Evolutionary conservation across 495 filamentous ascomycete species (phyloP), one percentile per base, ranked within the genome.

Genomic region (Hamigera avellanea): DNA sequence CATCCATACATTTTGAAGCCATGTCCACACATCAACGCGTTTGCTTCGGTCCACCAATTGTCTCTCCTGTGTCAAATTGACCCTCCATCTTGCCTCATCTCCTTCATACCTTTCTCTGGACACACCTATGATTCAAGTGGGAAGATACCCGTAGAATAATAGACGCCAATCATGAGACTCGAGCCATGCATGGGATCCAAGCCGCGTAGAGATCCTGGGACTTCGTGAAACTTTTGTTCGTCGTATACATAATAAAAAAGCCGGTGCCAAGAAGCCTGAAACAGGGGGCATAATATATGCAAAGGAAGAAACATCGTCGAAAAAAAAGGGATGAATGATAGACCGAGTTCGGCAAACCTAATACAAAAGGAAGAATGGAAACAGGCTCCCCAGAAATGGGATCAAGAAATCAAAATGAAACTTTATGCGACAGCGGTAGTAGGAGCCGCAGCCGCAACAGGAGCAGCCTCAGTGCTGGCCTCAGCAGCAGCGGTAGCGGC

Each of bases 341-440:
- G 29, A 37, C 36, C 36, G 41, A 42, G 41, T 30, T 46, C 43
- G 39, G 46, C 33, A 55, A 60, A 49, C 53, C 49, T 53, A 54
- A 52, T 53, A 52, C 50, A 63, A 55, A 51, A 38, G 33, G 43
- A 54, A 49, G 39, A 56, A 55, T 41, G 39, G 40, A 46, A 43
- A 49, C 14, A 41, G 41, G 37, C 37, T 50, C 43, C 51, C 42
- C 26, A 29, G 32, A 54, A 44, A 26, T 28, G 37, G 35, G 33
- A 52, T 48, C 23, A 21, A 37, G 14, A 15, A 6, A 53, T 45
- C 45, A 42, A 47, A 36, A 33, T 16, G 27, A 27, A 35, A 40
- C 35, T 48, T 54, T 80, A 81, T 50, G 75, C 76, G 34, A 76
- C 69, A 37, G 72, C 64, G 32, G 69, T 59, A 37, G 69, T 61